Evolutionary conservation across 169 alveolate genomes (phyloP).

Genomic region (Plasmodium inui): DNA sequence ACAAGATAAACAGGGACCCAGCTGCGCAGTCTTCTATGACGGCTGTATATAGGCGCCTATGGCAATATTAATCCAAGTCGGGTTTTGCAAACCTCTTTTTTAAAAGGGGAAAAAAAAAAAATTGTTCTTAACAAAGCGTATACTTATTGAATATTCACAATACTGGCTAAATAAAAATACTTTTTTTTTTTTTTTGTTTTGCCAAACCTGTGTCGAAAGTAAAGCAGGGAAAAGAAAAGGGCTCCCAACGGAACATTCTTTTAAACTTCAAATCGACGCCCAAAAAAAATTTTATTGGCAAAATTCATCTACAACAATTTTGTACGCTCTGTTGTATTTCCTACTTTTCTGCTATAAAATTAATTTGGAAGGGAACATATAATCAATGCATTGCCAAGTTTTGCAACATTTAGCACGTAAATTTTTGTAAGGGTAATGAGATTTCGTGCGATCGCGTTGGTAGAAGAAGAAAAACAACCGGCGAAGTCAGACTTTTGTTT

Average conservation of each 20-base stretch:
- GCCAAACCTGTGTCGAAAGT: background rate
- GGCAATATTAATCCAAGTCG: background rate
- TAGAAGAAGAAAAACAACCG: background rate
- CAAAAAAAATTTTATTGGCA: background rate
- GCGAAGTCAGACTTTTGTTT: background rate
- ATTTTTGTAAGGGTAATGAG: background rate
- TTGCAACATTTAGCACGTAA: background rate
- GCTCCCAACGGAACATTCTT: background rate
- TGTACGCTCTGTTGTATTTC: background rate
- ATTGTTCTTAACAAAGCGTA: background rate
- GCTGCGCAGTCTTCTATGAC: background rate
- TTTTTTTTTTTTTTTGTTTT: background rate
- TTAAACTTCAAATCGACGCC: background rate
- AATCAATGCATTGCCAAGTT: background rate
- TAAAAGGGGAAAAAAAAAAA: background rate
- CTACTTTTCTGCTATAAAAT: background rate
- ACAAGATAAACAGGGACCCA: background rate
- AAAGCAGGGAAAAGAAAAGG: background rate
- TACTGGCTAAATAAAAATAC: background rate
- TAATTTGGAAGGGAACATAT: background rate
- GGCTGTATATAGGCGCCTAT: background rate
- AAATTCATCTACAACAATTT: conserved; percentile 1
- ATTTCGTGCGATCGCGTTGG: background rate
- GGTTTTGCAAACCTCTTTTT: background rate
- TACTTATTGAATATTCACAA: background rate